Base-by-base conservation (phyloP, 306 rosid genomes). In the Hippophae rhamnoides region DNA sequence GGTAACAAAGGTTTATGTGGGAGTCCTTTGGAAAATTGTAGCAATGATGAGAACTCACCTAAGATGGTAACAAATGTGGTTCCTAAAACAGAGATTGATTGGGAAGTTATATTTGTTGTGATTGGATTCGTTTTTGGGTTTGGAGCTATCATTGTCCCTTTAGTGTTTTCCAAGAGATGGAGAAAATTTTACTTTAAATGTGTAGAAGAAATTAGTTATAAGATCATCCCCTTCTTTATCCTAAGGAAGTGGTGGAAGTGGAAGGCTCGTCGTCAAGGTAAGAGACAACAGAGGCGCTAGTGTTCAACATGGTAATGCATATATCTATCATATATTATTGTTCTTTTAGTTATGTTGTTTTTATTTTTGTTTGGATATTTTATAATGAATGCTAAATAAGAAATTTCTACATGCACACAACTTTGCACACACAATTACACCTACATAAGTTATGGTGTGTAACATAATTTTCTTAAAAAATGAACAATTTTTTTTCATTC, bases 41-140 rank as follows among this genome's bases (percentile, higher is more conserved):
- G 43, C 13, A 23, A 7, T 6, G 54, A 10, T 7, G 54, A 6
- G 4, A 0, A 11, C n/a, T 2, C 14, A 9, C 12, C 12, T 6
- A 14, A 14, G 10, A 5, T 48, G 52, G 13, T 48, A 10, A 5
- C 52, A 9, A 4, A 48, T 11, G 13, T 14, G n/a, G 13, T 6
- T 10, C 12, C 7, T 9, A 10, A 10, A 9, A 52, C 8, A 14
- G 40, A 9, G 7, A 13, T 41, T 41, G 47, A 57, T 2, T 57
- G 47, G 61, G 14, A 13, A 6, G 3, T 42, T 2, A n/a, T 42
- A 8, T 3, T 3, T 43, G 47, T 25, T 7, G 41, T n/a, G 8
- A 13, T 58, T n/a, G 62, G 51, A 58, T 58, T 42, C 27, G 12
- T 58, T 8, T 7, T 14, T 43, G 62, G 50, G 13, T 13, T 58